phyloP scores from a whole-genome alignment of 352 stramenopile genomes.

The Phytophthora aleatoria region DNA sequence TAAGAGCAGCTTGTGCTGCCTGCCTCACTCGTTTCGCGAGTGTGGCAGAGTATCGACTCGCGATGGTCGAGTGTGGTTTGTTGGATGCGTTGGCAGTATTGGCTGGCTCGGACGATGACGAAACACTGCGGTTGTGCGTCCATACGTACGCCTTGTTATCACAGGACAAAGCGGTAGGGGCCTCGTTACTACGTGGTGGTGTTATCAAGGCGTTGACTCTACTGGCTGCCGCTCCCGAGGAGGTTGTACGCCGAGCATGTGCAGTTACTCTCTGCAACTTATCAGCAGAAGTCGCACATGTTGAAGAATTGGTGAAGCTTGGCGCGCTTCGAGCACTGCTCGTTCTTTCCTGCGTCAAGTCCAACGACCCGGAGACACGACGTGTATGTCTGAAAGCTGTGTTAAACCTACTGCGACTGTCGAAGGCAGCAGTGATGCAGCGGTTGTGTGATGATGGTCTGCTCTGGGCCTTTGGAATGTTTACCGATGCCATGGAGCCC shows the following conservation, averaged over 20 bases:
- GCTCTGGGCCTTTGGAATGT: slow-evolving; percentile 72
- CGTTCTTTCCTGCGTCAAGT: slow-evolving; percentile 82
- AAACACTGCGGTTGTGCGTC: slow-evolving; percentile 66
- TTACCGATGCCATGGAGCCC: slow-evolving; percentile 57
- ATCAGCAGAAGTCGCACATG: slow-evolving; percentile 87
- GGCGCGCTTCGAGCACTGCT: slow-evolving; percentile 90
- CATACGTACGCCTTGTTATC: slow-evolving; percentile 71
- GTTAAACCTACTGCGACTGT: slow-evolving; percentile 64
- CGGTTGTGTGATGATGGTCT: slow-evolving; percentile 72
- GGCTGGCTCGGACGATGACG: slow-evolving; percentile 51
- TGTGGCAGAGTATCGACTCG: slow-evolving; percentile 54
- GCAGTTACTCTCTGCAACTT: slow-evolving; percentile 94
- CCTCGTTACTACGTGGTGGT: slow-evolving; percentile 52
- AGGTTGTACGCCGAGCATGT: slow-evolving; percentile 68
- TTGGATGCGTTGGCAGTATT: slow-evolving; percentile 57
- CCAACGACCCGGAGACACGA: slow-evolving; percentile 75
- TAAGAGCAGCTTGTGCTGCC: slow-evolving; percentile 58
- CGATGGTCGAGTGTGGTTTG: slow-evolving; percentile 56
- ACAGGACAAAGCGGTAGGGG: slow-evolving; percentile 48
- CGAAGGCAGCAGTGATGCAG: slow-evolving; percentile 45
- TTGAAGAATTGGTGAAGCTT: slow-evolving; percentile 87
- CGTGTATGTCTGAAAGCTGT: slow-evolving; percentile 75
- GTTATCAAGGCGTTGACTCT: slow-evolving; percentile 78
- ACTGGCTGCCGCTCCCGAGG: slow-evolving; percentile 68
- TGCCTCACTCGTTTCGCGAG: slow-evolving; percentile 74